phyloP scores from a whole-genome alignment of 106 monocot species.

The Apostasia ramifera region DNA sequence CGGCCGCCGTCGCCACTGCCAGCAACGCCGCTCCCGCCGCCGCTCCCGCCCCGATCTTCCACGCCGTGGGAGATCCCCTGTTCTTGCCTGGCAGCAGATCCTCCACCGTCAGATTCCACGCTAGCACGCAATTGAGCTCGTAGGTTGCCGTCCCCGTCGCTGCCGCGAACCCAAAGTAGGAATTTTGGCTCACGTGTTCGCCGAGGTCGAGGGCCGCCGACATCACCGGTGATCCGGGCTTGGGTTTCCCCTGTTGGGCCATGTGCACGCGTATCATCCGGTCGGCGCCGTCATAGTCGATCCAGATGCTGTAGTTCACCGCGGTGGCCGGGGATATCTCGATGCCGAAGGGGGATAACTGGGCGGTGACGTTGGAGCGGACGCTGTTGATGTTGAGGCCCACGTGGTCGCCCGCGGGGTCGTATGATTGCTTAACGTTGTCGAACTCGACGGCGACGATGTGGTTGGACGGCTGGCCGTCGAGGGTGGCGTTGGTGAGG shows the following conservation, averaged over 20 bases:
- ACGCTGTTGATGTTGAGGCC: constrained; percentile 80
- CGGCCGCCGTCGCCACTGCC: neutral
- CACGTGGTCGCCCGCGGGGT: constrained; percentile 67
- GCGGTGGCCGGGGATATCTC: constrained; percentile 16
- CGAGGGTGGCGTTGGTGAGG: constrained; percentile 54
- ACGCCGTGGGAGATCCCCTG: neutral
- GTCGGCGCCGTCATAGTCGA: constrained; percentile 54
- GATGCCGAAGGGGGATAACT: constrained; percentile 38
- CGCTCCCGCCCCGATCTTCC: constrained; percentile 15
- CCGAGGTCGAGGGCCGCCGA: constrained; percentile 42
- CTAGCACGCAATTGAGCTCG: constrained; percentile 47
- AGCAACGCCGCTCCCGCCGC: neutral
- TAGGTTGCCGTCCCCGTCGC: constrained; percentile 27
- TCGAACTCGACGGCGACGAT: constrained; percentile 82
- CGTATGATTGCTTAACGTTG: constrained; percentile 62
- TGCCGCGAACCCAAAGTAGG: constrained; percentile 69
- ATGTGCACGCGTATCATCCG: constrained; percentile 39
- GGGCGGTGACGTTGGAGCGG: constrained; percentile 9
- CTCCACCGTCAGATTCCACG: constrained; percentile 63
- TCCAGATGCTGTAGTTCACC: constrained; percentile 44
- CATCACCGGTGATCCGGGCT: constrained; percentile 29
- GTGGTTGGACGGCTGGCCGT: constrained; percentile 38
- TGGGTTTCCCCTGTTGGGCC: neutral
- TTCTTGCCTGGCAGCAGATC: neutral
- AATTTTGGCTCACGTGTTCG: constrained; percentile 8